Evolutionary conservation across 495 filamentous ascomycete genomes (phyloP).

Genomic region (Polyplosphaeria fusca): DNA sequence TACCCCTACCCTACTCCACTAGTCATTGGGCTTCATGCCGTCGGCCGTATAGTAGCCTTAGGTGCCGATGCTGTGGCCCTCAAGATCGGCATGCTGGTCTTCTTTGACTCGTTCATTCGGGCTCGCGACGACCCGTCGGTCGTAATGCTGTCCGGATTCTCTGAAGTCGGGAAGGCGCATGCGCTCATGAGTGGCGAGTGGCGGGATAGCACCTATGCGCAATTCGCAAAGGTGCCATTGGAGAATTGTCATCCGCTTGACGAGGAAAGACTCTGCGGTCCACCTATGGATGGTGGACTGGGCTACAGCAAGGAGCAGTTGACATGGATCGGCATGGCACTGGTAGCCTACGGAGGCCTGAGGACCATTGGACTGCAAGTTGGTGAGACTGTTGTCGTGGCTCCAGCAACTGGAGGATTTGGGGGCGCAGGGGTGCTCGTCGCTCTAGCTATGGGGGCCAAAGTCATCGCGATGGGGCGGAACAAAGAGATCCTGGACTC

Average conservation of each 20-base stretch:
- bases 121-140: conserved; percentile 46
- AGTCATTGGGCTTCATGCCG: conserved; percentile 32
- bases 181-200: conserved; percentile 45
- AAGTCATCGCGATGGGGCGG: conserved; percentile 37
- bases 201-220: conserved; percentile 47
- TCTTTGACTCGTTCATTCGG: conserved; percentile 43
- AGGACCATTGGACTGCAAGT: conserved; percentile 48
- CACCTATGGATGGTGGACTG: too few species aligned
- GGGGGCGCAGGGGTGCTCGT: conserved; percentile 34
- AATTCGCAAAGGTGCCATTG: conserved; percentile 46
- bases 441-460: conserved; percentile 38
- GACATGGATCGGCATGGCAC: conserved; percentile 29
- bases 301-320: conserved; percentile 44
- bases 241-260: conserved; percentile 48
- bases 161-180: conserved; percentile 30
- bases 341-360: conserved; percentile 54
- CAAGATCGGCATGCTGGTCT: conserved; percentile 46
- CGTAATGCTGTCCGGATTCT: conserved; percentile 39
- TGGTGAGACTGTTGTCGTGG: conserved; percentile 33
- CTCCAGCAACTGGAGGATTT: conserved; percentile 36
- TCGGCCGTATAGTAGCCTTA: conserved; percentile 48
- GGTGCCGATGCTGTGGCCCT: conserved; percentile 48
- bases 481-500: conserved; percentile 23
- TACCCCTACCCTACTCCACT: conserved; percentile 37
- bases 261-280: conserved; percentile 43